Percentiles rank a stretch among this genome's conserved stretches.
Evolutionary conservation across 2,329 filamentous ascomycete species (phyloP).

Genomic region (Magnaporthiopsis incrustans): DNA sequence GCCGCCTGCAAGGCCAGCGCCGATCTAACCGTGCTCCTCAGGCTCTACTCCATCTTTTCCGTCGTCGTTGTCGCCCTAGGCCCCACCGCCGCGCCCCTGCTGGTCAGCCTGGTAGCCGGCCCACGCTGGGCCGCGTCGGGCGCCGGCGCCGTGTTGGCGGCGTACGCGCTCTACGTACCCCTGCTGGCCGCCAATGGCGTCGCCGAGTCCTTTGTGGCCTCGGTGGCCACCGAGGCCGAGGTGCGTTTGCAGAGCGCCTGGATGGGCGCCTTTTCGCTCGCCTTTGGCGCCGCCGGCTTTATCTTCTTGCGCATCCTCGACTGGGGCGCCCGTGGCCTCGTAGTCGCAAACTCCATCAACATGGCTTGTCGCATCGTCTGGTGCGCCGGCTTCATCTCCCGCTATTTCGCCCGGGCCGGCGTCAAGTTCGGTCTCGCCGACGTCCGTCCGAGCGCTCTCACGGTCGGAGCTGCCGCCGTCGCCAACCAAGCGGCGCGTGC

Average conservation of each 20-base stretch:
- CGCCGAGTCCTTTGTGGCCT: constrained; percentile 85
- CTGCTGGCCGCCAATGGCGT: constrained; percentile 88
- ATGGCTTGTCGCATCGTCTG: constrained; percentile 80
- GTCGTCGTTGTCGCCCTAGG: constrained; percentile 61
- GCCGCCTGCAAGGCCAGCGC: constrained; percentile 37
- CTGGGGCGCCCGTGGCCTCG: constrained; percentile 71
- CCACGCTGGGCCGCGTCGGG: constrained; percentile 65
- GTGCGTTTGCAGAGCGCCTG: constrained; percentile 70
- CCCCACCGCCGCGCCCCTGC: constrained; percentile 63
- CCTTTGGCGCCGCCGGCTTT: constrained; percentile 69
- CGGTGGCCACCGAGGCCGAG: constrained; percentile 68
- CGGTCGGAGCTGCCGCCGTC: constrained; percentile 34
- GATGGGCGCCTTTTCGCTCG: constrained; percentile 75
- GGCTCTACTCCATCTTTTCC: constrained; percentile 67
- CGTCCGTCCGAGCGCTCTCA: constrained; percentile 35
- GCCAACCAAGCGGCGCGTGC: constrained; percentile 28
- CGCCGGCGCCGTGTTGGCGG: constrained; percentile 64
- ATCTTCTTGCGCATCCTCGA: constrained; percentile 61
- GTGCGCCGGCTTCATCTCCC: constrained; percentile 64
- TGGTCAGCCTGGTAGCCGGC: constrained; percentile 71
- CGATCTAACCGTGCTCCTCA: constrained; percentile 58
- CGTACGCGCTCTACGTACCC: constrained; percentile 89
- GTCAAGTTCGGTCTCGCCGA: constrained; percentile 30
- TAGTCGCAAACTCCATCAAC: constrained; percentile 82
- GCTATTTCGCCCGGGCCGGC: constrained; percentile 48